Evolutionary conservation across 2,329 filamentous ascomycete genomes (phyloP).

Genomic region (Penicillium polonicum): DNA sequence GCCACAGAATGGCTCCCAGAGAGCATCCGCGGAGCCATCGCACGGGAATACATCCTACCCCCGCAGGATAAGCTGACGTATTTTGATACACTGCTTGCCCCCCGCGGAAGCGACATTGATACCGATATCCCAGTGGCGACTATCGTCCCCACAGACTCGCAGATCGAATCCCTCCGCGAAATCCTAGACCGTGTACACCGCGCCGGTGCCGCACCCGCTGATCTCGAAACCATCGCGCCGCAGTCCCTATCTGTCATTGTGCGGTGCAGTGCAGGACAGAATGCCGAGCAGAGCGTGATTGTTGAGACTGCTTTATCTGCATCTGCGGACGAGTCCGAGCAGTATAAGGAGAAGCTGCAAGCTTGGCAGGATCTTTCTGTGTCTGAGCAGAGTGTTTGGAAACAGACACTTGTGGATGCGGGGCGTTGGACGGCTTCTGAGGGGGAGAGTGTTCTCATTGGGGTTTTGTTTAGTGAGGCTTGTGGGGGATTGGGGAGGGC

Average conservation of each 20-base stretch:
- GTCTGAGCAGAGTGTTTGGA: conserved; percentile 67
- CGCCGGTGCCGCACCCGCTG: conserved; percentile 21
- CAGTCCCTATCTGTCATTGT: conserved; percentile 25
- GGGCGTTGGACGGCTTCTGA: conserved; percentile 79
- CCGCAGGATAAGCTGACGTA: conserved; percentile 19
- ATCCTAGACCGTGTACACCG: conserved; percentile 30
- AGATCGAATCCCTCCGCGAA: conserved; percentile 25
- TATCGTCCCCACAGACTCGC: conserved; percentile 11
- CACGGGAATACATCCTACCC: conserved; percentile 39
- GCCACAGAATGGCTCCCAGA: conserved; percentile 57
- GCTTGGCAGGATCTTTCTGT: conserved; percentile 69
- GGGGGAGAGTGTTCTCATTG: conserved; percentile 73
- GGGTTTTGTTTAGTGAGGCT: conserved; percentile 73
- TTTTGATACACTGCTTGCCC: conserved; percentile 16
- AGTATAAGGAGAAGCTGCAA: conserved; percentile 22
- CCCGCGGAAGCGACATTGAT: not conserved
- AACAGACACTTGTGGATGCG: conserved; percentile 63
- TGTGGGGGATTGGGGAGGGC: conserved; percentile 17
- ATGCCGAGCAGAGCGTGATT: conserved; percentile 24
- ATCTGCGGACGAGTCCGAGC: conserved; percentile 4
- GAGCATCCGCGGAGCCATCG: conserved; percentile 45
- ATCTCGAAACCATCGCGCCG: conserved; percentile 14
- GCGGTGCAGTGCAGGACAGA: conserved; percentile 18
- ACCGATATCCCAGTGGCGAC: not conserved
- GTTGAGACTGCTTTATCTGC: conserved; percentile 21